Conservation (phyloP, 192 early-diverging fungal genomes). For the Linderina pennispora region DNA sequence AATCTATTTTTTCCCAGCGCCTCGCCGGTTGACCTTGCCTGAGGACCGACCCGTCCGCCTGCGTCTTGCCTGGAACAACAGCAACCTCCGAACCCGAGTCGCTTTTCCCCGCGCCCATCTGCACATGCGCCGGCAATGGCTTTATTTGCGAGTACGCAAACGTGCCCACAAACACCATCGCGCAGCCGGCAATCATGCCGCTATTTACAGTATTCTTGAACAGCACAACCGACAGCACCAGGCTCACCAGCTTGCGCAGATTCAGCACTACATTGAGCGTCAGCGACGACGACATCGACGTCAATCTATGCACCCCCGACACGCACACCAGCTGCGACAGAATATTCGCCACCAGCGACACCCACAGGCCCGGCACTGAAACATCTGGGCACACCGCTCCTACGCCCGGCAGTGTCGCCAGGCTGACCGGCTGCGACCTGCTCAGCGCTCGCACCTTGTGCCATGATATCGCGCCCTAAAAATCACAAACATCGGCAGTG, state of each 20-base stretch:
- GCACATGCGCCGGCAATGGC: too few relatives aligned
- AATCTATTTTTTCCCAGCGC: too few relatives aligned
- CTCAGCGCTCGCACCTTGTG: slow-evolving; percentile 38
- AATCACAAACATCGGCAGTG: slow-evolving; percentile 72
- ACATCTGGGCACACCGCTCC: too few relatives aligned
- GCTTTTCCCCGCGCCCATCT: background rate
- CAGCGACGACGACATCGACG: slow-evolving; percentile 68
- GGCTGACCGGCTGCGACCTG: slow-evolving; percentile 40
- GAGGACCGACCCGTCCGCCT: too few relatives aligned
- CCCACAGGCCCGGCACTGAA: slow-evolving; percentile 61
- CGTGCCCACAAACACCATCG: slow-evolving; percentile 78
- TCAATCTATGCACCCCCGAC: slow-evolving; percentile 77
- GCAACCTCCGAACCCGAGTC: too few relatives aligned
- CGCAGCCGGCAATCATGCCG: slow-evolving; percentile 59
- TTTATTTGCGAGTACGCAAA: slow-evolving; percentile 56
- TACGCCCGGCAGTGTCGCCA: slow-evolving; percentile 7
- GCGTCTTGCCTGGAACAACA: too few relatives aligned
- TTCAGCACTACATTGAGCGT: slow-evolving; percentile 84
- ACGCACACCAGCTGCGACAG: slow-evolving; percentile 88
- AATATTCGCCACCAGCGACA: slow-evolving; percentile 62
- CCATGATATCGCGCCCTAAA: slow-evolving; percentile 65
- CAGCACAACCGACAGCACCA: slow-evolving; percentile 70
- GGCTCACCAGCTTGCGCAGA: slow-evolving; percentile 76
- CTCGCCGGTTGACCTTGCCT: too few relatives aligned
- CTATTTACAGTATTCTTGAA: slow-evolving; percentile 73